A percentile compares a stretch with the other conserved stretches of the same genome.
These are phyloP conservation scores for Dendrocalamus latiflorus DNA, from an alignment of 202 grass and related monocot species.

Conservation along the genomic window DNA sequence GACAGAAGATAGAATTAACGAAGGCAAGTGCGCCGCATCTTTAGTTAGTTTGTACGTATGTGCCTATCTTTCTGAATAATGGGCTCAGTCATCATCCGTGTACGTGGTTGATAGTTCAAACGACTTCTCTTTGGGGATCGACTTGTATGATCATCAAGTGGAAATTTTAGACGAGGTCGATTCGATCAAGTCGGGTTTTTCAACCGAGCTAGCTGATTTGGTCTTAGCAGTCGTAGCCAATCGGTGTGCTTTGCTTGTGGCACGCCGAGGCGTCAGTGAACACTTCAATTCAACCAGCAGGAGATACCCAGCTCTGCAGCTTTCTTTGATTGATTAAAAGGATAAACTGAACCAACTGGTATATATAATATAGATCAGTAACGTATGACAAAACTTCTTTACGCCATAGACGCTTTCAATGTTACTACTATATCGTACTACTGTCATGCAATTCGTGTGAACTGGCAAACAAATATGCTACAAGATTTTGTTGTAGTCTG, in stretches of 20 bases:
- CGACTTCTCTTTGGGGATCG: background rate
- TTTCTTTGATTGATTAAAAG: background rate
- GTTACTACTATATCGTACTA: background rate
- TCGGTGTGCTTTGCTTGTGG: background rate
- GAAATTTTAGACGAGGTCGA: conserved; percentile 21
- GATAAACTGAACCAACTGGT: background rate
- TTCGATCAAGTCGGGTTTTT: background rate
- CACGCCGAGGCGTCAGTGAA: background rate
- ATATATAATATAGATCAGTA: background rate
- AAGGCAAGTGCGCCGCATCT: background rate
- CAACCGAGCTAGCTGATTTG: conserved; percentile 17
- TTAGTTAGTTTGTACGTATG: background rate
- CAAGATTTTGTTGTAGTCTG: background rate
- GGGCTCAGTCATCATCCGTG: conserved; percentile 3
- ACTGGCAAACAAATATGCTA: background rate
- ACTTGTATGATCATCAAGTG: background rate
- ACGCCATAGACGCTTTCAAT: background rate
- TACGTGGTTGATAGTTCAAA: background rate
- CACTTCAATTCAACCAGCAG: background rate
- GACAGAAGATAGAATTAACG: background rate
- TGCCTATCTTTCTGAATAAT: background rate
- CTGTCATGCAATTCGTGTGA: conserved; percentile 5
- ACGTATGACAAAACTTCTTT: background rate
- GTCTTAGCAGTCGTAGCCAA: conserved; percentile 22
- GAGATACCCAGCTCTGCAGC: background rate